Percentiles rank a stretch among this genome's conserved stretches.
Conservation (phyloP, 1,284 basidiomycete genomes). For the Trametes sp. region DNA sequence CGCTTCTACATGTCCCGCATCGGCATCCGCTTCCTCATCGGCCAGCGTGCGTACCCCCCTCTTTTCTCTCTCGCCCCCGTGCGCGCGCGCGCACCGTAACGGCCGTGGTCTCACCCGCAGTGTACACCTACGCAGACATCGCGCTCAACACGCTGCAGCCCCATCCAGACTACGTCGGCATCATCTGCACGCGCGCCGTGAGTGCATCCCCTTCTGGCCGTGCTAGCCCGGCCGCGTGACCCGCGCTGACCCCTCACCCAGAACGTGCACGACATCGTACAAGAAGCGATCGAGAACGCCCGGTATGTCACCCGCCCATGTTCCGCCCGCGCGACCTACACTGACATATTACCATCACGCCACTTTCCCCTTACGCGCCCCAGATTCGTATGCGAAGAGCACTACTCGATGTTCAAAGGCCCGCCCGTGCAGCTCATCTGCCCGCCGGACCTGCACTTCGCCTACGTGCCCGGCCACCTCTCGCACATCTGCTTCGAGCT, state of each 20-base stretch:
- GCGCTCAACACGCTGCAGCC: conserved; percentile 91
- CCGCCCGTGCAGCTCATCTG: conserved; percentile 98
- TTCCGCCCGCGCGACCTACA: not conserved
- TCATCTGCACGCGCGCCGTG: conserved; percentile 95
- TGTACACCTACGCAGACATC: conserved; percentile 77
- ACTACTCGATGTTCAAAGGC: conserved; percentile 95
- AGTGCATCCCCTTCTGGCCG: conserved; percentile 39
- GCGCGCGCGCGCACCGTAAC: not conserved
- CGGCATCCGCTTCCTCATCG: conserved; percentile 95
- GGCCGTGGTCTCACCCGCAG: conserved; percentile 10
- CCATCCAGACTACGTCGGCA: conserved; percentile 94
- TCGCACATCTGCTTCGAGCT: conserved; percentile 98
- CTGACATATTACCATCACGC: not conserved
- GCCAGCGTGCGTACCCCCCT: conserved; percentile 72
- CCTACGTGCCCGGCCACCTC: conserved; percentile 96
- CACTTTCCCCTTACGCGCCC: not conserved
- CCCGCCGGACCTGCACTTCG: conserved; percentile 86
- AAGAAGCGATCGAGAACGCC: conserved; percentile 98
- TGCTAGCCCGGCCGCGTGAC: conserved; percentile 6
- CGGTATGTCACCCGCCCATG: conserved; percentile 47
- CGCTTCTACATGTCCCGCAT: conserved; percentile 98
- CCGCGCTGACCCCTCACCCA: conserved; percentile 39
- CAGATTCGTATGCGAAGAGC: conserved; percentile 95
- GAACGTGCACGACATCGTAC: conserved; percentile 96
- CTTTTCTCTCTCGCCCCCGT: conserved; percentile 1